Conservation (phyloP, 306 rosid genomes). For the Gastrolobium bilobum region DNA sequence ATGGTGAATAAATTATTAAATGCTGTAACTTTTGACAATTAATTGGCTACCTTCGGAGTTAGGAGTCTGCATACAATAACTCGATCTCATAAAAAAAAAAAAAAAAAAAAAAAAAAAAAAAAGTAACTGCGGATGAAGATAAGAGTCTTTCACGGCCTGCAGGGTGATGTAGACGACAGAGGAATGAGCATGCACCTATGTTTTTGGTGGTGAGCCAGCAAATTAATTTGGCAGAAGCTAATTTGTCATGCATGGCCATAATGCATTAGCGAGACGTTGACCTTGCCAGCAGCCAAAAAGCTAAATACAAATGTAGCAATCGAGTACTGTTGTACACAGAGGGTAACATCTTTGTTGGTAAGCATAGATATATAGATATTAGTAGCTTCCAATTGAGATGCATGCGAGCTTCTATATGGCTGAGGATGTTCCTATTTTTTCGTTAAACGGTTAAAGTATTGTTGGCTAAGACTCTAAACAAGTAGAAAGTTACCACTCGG, state of each 20-base stretch:
- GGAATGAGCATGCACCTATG: slow-evolving; percentile 16
- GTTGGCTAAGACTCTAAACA: slow-evolving; percentile 10
- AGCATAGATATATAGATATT: background rate
- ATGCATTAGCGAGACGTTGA: slow-evolving; percentile 43
- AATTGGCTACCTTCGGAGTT: background rate
- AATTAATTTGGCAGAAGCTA: slow-evolving; percentile 2
- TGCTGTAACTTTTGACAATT: background rate
- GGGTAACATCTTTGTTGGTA: slow-evolving; percentile 40
- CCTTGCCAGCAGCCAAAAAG: slow-evolving; percentile 42
- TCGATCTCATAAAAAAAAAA: slow-evolving; percentile 37
- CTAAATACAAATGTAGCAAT: slow-evolving; percentile 42
- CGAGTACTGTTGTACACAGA: slow-evolving; percentile 2
- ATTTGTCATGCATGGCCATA: slow-evolving; percentile 48
- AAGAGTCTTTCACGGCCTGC: slow-evolving; percentile 33
- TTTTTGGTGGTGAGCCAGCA: slow-evolving; percentile 18
- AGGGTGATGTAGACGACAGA: slow-evolving; percentile 56
- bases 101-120: too few species aligned
- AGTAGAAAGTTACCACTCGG: slow-evolving; percentile 34
- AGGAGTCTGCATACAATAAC: background rate
- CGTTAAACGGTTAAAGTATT: slow-evolving; percentile 24
- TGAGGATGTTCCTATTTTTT: slow-evolving; percentile 25
- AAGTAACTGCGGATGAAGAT: slow-evolving; percentile 18
- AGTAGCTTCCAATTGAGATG: background rate
- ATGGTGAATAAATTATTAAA: background rate
- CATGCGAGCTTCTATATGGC: background rate